phyloP scores from a whole-genome alignment of 306 rosid species.

The Trifolium fragiferum region DNA sequence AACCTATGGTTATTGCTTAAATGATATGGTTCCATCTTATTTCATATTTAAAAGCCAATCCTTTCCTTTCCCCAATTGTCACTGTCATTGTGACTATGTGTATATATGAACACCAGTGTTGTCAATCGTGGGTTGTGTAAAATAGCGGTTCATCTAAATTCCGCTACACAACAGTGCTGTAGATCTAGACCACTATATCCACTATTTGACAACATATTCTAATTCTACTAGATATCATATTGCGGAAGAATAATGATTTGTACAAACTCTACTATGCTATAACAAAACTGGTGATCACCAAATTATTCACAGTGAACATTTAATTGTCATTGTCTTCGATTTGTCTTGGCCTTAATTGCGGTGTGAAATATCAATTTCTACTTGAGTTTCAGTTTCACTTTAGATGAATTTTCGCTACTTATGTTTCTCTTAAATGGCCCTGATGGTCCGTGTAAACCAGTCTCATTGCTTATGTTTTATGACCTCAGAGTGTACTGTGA shows the following conservation, averaged over 20 bases:
- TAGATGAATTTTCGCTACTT: neutral
- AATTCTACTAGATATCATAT: neutral
- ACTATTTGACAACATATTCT: neutral
- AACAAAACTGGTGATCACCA: neutral
- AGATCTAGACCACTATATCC: neutral
- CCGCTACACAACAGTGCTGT: neutral
- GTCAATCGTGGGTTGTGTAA: neutral
- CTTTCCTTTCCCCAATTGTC: neutral
- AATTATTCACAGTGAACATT: neutral
- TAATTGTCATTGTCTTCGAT: neutral
- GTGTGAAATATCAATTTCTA: neutral
- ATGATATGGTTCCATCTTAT: constrained; percentile 5
- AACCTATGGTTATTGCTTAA: neutral
- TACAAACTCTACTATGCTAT: neutral
- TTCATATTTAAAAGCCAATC: constrained; percentile 5
- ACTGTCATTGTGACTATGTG: neutral
- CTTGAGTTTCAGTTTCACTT: constrained; percentile 3
- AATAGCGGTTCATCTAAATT: neutral
- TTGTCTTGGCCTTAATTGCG: neutral
- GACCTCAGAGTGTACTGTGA: neutral
- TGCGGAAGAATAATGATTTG: neutral
- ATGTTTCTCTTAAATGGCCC: no score
- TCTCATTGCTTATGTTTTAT: neutral
- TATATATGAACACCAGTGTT: neutral
- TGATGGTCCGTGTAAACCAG: no score